Conservation (phyloP, 108 stramenopile species). For the Asterionellopsis glacialis region DNA sequence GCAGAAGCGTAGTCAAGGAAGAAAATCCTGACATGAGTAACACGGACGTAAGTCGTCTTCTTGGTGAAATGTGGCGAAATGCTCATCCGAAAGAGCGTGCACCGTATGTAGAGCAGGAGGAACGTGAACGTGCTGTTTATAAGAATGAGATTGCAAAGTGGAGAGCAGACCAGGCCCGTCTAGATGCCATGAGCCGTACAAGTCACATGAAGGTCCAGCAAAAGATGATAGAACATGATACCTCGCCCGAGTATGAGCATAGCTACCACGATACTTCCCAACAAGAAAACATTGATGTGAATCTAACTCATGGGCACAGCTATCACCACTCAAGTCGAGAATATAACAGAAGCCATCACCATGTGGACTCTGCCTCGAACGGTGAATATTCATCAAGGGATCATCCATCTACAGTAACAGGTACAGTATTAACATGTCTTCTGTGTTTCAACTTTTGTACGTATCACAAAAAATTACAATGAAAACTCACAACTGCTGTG, state of each 20-base stretch:
- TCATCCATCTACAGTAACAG: too few relatives aligned
- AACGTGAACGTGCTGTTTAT: constrained; percentile 47
- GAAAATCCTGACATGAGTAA: constrained; percentile 59
- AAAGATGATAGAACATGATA: background rate
- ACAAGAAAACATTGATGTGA: background rate
- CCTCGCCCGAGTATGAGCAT: background rate
- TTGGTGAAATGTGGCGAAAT: constrained; percentile 70
- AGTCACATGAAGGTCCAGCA: constrained; percentile 14
- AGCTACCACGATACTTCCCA: background rate
- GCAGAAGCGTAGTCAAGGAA: constrained; percentile 36
- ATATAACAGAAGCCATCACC: background rate
- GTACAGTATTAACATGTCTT: too few relatives aligned
- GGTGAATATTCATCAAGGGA: too few relatives aligned
- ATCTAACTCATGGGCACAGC: background rate
- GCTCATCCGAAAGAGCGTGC: constrained; percentile 32
- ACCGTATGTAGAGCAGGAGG: constrained; percentile 49
- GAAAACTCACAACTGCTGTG: too few relatives aligned
- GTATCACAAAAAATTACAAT: too few relatives aligned
- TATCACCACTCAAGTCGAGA: background rate
- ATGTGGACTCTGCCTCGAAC: too few relatives aligned
- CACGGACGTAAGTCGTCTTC: constrained; percentile 51
- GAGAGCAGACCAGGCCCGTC: constrained; percentile 30
- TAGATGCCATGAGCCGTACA: constrained; percentile 33
- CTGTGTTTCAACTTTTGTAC: too few relatives aligned
- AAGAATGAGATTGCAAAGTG: constrained; percentile 48